A percentile compares a stretch with the other conserved stretches of the same genome.
phyloP scores from a whole-genome alignment of 1,284 basidiomycete species.

The Malassezia psittaci region DNA sequence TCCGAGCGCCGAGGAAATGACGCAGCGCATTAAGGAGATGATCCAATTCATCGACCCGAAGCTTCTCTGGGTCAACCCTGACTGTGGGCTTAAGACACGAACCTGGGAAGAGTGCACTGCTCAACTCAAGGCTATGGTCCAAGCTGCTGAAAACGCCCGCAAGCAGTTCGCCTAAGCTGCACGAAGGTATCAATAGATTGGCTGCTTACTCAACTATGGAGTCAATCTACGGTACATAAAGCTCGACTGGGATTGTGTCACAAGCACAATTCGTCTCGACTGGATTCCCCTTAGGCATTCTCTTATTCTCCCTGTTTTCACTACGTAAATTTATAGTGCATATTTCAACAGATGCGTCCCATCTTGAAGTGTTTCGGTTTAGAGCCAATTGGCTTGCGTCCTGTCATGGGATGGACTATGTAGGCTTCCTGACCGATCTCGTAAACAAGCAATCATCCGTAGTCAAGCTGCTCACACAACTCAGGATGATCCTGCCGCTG shows the following conservation, averaged over 20 bases:
- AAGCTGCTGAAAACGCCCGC: conserved; percentile 74
- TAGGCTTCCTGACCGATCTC: too few relatives aligned
- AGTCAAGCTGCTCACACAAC: too few relatives aligned
- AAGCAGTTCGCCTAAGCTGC: conserved; percentile 45
- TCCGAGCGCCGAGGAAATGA: conserved; percentile 74
- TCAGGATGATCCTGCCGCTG: too few relatives aligned
- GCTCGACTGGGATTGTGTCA: too few relatives aligned
- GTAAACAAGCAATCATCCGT: too few relatives aligned
- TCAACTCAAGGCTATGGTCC: conserved; percentile 40
- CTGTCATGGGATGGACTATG: too few relatives aligned
- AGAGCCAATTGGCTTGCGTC: too few relatives aligned
- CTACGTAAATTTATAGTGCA: too few relatives aligned
- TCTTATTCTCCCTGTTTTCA: background rate
- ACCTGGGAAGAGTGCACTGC: conserved; percentile 58
- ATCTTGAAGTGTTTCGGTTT: too few relatives aligned
- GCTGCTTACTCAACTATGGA: conserved; percentile 18
- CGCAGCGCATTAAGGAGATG: conserved; percentile 78
- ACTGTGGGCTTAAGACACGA: conserved; percentile 54
- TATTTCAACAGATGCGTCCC: too few relatives aligned
- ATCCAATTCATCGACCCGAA: conserved; percentile 39
- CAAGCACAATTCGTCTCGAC: too few relatives aligned
- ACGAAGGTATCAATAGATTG: background rate
- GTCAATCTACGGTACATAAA: background rate
- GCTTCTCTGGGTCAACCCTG: conserved; percentile 73
- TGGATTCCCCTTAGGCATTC: too few relatives aligned